phyloP scores from a whole-genome alignment of 306 rosid species.

The Canavalia gladiata region DNA sequence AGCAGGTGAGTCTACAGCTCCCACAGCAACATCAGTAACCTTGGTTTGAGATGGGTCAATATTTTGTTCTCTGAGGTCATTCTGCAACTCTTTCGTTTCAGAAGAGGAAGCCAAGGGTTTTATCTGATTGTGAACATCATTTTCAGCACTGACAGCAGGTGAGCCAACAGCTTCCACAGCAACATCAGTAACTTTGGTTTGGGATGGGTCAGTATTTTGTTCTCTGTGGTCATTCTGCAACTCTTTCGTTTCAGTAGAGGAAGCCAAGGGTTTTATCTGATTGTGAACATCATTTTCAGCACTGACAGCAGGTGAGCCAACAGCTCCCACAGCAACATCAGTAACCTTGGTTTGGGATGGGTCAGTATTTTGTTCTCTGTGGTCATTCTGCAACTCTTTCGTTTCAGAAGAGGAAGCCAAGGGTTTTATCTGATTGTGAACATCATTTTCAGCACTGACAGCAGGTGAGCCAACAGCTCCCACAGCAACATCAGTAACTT shows the following conservation, averaged over 20 bases:
- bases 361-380: conserved; percentile 14
- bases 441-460: no score
- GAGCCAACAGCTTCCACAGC: conserved; percentile 44
- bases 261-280: conserved; percentile 22
- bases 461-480: conserved; percentile 51
- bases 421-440: background rate
- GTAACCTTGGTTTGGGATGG: conserved; percentile 41
- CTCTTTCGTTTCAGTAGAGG: conserved; percentile 40
- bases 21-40: conserved; percentile 18
- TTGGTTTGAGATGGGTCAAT: conserved; percentile 41
- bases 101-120: conserved; percentile 42
- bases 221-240: conserved; percentile 34
- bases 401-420: conserved; percentile 45
- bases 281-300: background rate
- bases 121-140: background rate
- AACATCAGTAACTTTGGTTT: conserved; percentile 37
- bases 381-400: conserved; percentile 33
- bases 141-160: conserved; percentile 18
- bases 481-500: conserved; percentile 24
- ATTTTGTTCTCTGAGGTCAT: conserved; percentile 13
- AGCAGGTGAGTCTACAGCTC: conserved; percentile 51
- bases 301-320: conserved; percentile 50
- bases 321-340: background rate
- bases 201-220: conserved; percentile 25
- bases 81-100: conserved; percentile 31